Evolutionary conservation across 2,329 filamentous ascomycete genomes (phyloP).

Genomic region (Arachnomyces sp.): DNA sequence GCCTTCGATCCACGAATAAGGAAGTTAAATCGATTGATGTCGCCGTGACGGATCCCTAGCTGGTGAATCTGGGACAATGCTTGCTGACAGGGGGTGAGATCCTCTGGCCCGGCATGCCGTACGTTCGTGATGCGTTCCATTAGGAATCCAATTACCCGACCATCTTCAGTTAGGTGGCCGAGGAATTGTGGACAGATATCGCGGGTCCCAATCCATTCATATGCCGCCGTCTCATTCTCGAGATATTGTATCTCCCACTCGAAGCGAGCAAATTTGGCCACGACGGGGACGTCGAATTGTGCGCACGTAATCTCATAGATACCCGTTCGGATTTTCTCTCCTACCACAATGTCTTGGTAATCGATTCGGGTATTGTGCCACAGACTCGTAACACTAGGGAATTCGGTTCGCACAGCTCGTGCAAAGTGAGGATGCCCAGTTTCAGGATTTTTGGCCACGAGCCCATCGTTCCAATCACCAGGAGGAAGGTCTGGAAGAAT

Average conservation of each 20-base stretch:
- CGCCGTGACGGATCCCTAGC: conserved; percentile 20
- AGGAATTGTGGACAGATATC: conserved; percentile 33
- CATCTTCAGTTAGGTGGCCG: conserved; percentile 32
- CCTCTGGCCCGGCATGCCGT: conserved; percentile 17
- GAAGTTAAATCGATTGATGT: conserved; percentile 25
- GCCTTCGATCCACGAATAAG: conserved; percentile 15
- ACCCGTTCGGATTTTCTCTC: conserved; percentile 16
- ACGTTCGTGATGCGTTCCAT: conserved; percentile 22
- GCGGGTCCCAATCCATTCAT: conserved; percentile 29
- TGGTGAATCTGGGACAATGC: conserved; percentile 18
- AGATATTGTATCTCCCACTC: conserved; percentile 30
- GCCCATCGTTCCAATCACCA: conserved; percentile 26
- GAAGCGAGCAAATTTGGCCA: conserved; percentile 35
- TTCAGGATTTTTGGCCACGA: conserved; percentile 13
- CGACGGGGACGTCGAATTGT: conserved; percentile 12
- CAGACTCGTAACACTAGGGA: conserved; percentile 14
- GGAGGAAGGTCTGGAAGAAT: conserved; percentile 18
- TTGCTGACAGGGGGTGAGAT: conserved; percentile 16
- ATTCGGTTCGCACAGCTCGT: conserved; percentile 6
- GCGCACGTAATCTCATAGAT: conserved; percentile 19
- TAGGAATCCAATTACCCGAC: conserved; percentile 35
- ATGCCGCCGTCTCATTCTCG: conserved; percentile 31
- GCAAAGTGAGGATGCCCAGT: conserved; percentile 16
- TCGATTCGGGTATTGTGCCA: conserved; percentile 20
- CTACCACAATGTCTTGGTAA: conserved; percentile 15